phyloP scores from a whole-genome alignment of 2,329 filamentous ascomycete species.

The Aspergillus texensis region DNA sequence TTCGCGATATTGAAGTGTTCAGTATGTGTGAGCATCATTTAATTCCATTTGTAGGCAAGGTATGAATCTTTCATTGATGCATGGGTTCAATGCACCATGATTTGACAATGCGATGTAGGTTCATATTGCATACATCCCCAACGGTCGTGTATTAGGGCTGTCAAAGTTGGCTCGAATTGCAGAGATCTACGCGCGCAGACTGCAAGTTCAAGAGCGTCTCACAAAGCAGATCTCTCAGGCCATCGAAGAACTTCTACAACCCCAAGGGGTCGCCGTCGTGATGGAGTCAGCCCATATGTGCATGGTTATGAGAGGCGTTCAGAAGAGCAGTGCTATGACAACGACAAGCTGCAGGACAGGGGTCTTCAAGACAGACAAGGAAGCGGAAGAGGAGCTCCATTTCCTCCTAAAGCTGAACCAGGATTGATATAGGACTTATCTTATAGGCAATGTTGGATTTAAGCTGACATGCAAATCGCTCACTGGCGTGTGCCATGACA shows the following conservation, averaged over 20 bases:
- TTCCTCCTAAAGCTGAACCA: neutral
- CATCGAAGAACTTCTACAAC: slow-evolving; percentile 83
- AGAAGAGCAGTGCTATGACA: slow-evolving; percentile 80
- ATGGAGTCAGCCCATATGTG: slow-evolving; percentile 93
- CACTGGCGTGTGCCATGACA: too few species aligned
- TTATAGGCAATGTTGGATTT: too few species aligned
- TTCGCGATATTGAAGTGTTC: slow-evolving; percentile 92
- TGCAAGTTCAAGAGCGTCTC: slow-evolving; percentile 91
- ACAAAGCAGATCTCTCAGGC: slow-evolving; percentile 94
- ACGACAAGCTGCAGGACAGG: slow-evolving; percentile 76
- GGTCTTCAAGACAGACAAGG: neutral
- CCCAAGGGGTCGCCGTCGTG: slow-evolving; percentile 88
- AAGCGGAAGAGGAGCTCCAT: neutral
- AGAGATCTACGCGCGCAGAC: slow-evolving; percentile 85
- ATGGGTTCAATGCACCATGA: neutral
- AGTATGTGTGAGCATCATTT: slow-evolving; percentile 92
- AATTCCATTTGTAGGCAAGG: slow-evolving; percentile 90
- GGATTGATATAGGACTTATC: too few species aligned
- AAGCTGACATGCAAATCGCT: too few species aligned
- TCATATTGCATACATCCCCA: slow-evolving; percentile 95
- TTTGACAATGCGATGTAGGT: slow-evolving; percentile 59
- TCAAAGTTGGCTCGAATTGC: slow-evolving; percentile 91
- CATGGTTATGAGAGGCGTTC: slow-evolving; percentile 94
- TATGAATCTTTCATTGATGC: slow-evolving; percentile 38
- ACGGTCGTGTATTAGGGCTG: slow-evolving; percentile 82